Base-by-base conservation (phyloP, 176 grass and related monocot species). In the Microstegium vimineum region DNA sequence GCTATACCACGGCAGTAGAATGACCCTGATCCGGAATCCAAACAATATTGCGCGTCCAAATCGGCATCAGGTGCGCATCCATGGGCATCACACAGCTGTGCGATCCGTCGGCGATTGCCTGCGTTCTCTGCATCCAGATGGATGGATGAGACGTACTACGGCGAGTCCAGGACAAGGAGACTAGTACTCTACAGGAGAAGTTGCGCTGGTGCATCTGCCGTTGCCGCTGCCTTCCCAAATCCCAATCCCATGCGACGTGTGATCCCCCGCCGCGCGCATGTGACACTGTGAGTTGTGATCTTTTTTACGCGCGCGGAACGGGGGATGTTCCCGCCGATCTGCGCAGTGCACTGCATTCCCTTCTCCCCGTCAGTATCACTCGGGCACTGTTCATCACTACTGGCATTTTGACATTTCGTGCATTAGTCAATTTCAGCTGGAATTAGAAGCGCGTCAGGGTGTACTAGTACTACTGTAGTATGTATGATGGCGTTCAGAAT, bases 191-290 rank as follows among this genome's bases (percentile, higher is more conserved):
- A n/a, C n/a, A 14, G 13, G 43, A 73, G 70, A 51, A 27, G 10
- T 33, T 5, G 16, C 71, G 71, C 43, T 28, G 43, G 45, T 33
- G 62, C 71, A 87, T 76, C 78, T 69, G 78, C 62, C 62, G 46
- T 17, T 68, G 71, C 23, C 71, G 31, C 31, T 3, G 45, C 43
- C 27, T 13, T 13, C 57, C 23, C 59, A 5, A 0, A 5, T 13
- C 57, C 23, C 59, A 5, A 0, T 12, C 59, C 71, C 71, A 15
- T 38, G 71, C 41, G 81, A 51, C 71, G 81, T 66, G 70, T 30
- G 71, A 70, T 57, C 14, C 23, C 73, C n/a, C n/a, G n/a, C n/a
- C n/a, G n/a, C n/a, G n/a, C 25, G 57, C 85, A 59, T 87, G 63
- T 69, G 77, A 67, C 60, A 14, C 17, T 74, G 60, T 56, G n/a